These are phyloP conservation scores for Auriscalpium orientale DNA, from an alignment of 768 basidiomycete species.

Conservation along the genomic window DNA sequence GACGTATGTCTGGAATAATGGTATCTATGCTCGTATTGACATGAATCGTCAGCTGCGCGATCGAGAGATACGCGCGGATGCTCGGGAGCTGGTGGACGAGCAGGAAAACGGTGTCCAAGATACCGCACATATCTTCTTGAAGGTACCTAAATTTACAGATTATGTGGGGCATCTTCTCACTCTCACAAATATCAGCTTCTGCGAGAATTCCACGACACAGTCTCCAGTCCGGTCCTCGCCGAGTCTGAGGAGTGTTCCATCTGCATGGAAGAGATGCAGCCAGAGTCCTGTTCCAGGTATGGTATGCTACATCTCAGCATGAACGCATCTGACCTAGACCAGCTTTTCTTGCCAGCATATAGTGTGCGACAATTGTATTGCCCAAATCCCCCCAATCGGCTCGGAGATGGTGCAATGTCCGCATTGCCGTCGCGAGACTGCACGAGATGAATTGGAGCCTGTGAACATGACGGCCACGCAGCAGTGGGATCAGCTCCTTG, in stretches of 20 bases:
- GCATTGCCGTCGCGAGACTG: conserved; percentile 24
- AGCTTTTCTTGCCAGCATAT: conserved; percentile 40
- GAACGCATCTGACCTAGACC: background rate
- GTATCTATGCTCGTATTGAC: background rate
- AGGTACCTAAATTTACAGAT: conserved; percentile 22
- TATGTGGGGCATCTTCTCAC: background rate
- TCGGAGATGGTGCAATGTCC: conserved; percentile 31
- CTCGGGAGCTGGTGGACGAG: conserved; percentile 28
- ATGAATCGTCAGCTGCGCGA: conserved; percentile 17
- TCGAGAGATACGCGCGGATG: conserved; percentile 31
- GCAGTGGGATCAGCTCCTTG: conserved; percentile 37
- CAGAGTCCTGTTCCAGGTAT: conserved; percentile 31
- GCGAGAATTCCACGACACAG: conserved; percentile 31
- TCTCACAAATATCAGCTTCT: conserved; percentile 26
- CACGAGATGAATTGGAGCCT: conserved; percentile 26
- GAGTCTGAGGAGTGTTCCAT: conserved; percentile 33
- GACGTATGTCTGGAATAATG: background rate
- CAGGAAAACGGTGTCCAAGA: conserved; percentile 26
- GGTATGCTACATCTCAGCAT: background rate
- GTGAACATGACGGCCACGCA: conserved; percentile 32
- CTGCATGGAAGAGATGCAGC: conserved; percentile 28
- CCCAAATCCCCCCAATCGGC: conserved; percentile 17
- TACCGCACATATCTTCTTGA: conserved; percentile 31
- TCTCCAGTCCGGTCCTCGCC: conserved; percentile 29
- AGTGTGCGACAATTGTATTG: conserved; percentile 32